Percentiles rank a stretch among this genome's conserved stretches.
Evolutionary conservation across 2,329 filamentous ascomycete genomes (phyloP).

Genomic region (Penicillium crustosum): DNA sequence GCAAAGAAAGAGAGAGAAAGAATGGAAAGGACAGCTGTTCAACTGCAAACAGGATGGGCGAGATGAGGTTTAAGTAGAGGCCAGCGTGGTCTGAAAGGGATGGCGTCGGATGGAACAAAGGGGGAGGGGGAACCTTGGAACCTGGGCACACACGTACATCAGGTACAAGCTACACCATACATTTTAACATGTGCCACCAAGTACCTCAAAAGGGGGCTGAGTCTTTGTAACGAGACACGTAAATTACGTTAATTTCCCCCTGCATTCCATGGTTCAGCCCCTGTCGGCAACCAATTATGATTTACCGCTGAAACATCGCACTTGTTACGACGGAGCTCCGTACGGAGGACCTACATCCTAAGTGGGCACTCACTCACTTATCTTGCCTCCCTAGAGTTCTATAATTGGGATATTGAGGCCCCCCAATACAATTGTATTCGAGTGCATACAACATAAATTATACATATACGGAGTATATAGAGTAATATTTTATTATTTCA

Average conservation of each 20-base stretch:
- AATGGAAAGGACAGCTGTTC: conserved; percentile 39
- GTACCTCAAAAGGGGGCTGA: conserved; percentile 2
- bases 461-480: neutral
- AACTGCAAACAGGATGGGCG: conserved; percentile 13
- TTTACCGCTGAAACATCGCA: neutral
- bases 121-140: neutral
- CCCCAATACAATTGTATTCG: neutral
- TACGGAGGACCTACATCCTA: neutral
- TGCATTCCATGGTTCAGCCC: conserved; percentile 14
- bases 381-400: neutral
- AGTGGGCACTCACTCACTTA: neutral
- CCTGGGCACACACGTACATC: neutral
- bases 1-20: conserved; percentile 11
- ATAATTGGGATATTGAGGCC: neutral
- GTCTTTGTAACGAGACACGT: conserved; percentile 5
- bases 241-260: conserved; percentile 14
- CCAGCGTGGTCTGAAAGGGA: conserved; percentile 39
- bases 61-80: conserved; percentile 40
- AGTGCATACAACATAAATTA: neutral
- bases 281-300: neutral
- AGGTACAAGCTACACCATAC: conserved; percentile 4
- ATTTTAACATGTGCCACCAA: conserved; percentile 1
- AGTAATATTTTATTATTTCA: too few relatives aligned
- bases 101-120: conserved; percentile 9
- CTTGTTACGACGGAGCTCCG: neutral